Base-by-base conservation (phyloP, 805 yeast species). In the Metschnikowia anglica region DNA sequence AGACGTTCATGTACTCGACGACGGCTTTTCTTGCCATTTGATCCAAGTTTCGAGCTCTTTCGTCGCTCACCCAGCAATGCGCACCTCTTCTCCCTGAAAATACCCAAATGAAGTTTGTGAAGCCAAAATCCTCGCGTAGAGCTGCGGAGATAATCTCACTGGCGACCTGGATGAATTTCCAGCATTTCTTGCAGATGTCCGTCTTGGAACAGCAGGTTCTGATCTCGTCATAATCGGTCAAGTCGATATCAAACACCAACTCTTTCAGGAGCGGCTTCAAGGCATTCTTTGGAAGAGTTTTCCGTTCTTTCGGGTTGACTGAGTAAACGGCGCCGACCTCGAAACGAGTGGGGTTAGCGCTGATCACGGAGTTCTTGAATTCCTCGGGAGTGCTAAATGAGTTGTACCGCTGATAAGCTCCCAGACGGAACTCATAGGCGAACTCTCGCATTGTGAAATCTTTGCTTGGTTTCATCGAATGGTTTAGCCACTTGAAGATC, bases 11-110 rank as follows among this genome's bases (percentile, higher is more conserved):
- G 60, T 93, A 93, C 52, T 87, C 90, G 24, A 90, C 83, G 10
- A 93, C 77, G 3, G 95, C 80, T 54, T 84, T 74, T 56, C 99
- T 77, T 47, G 80, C 78, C 4, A 70, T 56, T 61, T 93, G 98
- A 49, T 79, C 85, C 48, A 93, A 63, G 1, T 61, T 55, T 43
- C 97, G 70, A 1, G 97, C 97, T 36, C 90, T 70, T 42, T 76
- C 65, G 60, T 93, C 99, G 63, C 96, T 86, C 18, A 93, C 76
- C 99, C 99, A 93, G 58, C 98, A 95, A 73, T 93, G 99, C 12
- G 95, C 96, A 63, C 99, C 99, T 77, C 99, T 86, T 73, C 99
- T 85, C 35, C 99, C 99, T 0, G 97, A 88, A 59, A 88, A 93
- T 4, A 91, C 96, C 98, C 98, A 93, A 37, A 93, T 72, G 59